Percentiles rank a stretch among this genome's conserved stretches.
Evolutionary conservation across 148 eudicot genomes (phyloP).

Genomic region (Gaultheria prostrata): DNA sequence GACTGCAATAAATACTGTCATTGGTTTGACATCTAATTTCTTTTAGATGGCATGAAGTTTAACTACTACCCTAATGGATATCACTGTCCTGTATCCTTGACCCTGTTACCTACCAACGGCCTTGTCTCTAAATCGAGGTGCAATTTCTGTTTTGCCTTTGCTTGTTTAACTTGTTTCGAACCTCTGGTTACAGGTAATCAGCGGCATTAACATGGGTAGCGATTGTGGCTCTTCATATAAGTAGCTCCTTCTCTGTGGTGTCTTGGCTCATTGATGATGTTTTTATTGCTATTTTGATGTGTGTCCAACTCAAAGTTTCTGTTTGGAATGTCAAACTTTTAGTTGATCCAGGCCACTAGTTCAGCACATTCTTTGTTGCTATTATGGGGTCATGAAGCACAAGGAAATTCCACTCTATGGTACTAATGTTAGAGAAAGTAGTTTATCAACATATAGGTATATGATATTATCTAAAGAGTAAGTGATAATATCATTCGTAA

Average conservation of each 20-base stretch:
- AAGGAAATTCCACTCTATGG: not conserved
- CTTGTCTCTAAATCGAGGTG: constrained; percentile 1
- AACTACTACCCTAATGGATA: not conserved
- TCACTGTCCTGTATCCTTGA: not conserved
- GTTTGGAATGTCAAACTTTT: not conserved
- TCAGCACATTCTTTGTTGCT: not conserved
- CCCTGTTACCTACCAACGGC: not conserved
- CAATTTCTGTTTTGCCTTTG: not conserved
- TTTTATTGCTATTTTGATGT: not conserved
- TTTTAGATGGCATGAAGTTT: not conserved
- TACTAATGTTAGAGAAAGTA: not conserved
- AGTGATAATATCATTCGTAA: not conserved
- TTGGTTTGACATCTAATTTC: not conserved
- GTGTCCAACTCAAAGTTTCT: not conserved
- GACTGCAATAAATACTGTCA: not conserved
- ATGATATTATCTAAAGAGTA: not conserved
- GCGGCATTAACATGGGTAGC: constrained; percentile 97
- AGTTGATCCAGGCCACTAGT: not conserved
- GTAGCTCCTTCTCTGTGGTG: constrained; percentile 27
- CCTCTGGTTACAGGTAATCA: constrained; percentile 62
- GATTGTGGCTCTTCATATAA: constrained; percentile 88
- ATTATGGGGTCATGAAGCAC: not conserved
- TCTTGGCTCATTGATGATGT: not conserved
- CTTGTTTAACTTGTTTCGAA: not conserved
- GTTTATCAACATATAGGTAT: not conserved